Base-by-base conservation (phyloP, 2,329 filamentous ascomycete species). In the Beauveria varroae region DNA sequence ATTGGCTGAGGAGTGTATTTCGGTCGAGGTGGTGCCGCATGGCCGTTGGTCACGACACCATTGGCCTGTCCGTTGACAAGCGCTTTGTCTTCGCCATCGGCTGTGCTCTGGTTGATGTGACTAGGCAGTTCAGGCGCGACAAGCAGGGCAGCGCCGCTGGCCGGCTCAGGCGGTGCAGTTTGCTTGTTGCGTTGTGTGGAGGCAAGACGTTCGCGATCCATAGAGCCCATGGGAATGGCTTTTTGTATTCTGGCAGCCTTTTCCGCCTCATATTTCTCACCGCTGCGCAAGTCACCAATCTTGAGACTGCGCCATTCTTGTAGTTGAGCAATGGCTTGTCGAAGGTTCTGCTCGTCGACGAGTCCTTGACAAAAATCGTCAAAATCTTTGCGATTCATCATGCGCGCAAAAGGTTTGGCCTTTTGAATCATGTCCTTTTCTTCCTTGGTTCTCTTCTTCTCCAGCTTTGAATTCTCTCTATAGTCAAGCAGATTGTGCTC, bases 401-500 rank as follows among this genome's bases (percentile, higher is more conserved):
- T 96, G 47, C 93, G 86, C 3, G 92, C 93, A 69, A 97, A 97
- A 0, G 95, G 95, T 69, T 99, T 99, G 5, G 92, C 89, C 72
- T 96, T 96, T 75, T 93, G 93, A 18, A 96, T 75, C 16, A 98
- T 76, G 58, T 98, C 95, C 59, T 89, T 85, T 73, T 99, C 95
- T 71, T 99, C 95, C 71, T 98, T 98, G 0, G 91, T 96, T 40
- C 93, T 85, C 76, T 93, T 96, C 83, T 98, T 99, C 70, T 99
- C 95, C 5, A 88, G 74, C 56, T 91, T 89, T 28, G 85, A 88
- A 71, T 96, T 96, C 73, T 96, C 96, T 64, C 92, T 83, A 70
- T 99, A 99, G 61, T 99, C 93, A 4, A 99, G 80, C 30, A 99
- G 80, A 63, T 90, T 90, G 74, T 99, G 95, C 71, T 98, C 93